Percentiles rank a stretch among this genome's conserved stretches.
Evolutionary conservation across 176 grass and related monocot species (phyloP).

Genomic region (Musa schizocarpa): DNA sequence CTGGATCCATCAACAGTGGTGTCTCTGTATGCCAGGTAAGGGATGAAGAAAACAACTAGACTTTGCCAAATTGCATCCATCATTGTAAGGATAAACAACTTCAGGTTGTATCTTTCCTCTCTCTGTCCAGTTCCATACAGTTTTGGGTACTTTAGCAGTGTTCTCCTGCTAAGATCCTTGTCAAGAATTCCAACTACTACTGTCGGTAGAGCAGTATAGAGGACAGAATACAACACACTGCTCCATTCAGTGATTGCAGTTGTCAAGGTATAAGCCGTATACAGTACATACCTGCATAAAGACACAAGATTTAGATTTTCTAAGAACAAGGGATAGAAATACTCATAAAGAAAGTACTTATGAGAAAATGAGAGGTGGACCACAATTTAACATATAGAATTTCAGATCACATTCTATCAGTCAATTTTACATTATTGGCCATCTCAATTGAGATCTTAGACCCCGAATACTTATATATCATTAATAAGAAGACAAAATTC

Average conservation of each 20-base stretch:
- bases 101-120: slow-evolving; percentile 60
- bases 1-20: slow-evolving; percentile 61
- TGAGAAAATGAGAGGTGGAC: no score
- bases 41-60: slow-evolving; percentile 72
- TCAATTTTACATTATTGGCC: no score
- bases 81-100: slow-evolving; percentile 69
- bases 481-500: no score
- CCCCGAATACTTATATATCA: no score
- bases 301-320: slow-evolving; percentile 9
- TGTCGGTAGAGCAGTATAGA: slow-evolving; percentile 84
- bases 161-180: slow-evolving; percentile 64
- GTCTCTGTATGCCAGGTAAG: slow-evolving; percentile 58
- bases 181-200: slow-evolving; percentile 77
- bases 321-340: no score
- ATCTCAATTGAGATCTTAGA: no score
- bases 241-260: slow-evolving; percentile 80
- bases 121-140: slow-evolving; percentile 75
- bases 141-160: slow-evolving; percentile 52
- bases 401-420: no score
- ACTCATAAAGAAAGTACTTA: no score
- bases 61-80: slow-evolving; percentile 78
- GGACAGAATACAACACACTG: slow-evolving; percentile 68
- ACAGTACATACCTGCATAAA: slow-evolving; percentile 74
- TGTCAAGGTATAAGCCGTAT: slow-evolving; percentile 65
- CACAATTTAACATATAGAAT: no score